These are phyloP conservation scores for Cryptococcus sp. DNA, from an alignment of 1,284 basidiomycete species.

Conservation along the genomic window DNA sequence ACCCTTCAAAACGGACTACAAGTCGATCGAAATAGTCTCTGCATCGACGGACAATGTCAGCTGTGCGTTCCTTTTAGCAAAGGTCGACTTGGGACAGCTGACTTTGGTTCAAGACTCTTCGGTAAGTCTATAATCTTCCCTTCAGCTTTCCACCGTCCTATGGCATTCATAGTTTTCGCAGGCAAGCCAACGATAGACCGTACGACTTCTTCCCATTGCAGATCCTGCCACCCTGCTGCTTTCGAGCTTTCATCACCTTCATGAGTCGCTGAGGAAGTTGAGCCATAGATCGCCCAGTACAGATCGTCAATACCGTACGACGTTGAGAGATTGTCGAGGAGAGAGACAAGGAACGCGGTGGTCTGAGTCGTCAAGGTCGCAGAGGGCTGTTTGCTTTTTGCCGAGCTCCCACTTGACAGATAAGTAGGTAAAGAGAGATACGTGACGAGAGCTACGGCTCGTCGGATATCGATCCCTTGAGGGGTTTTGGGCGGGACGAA, in stretches of 20 bases:
- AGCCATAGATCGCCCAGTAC: conserved; percentile 58
- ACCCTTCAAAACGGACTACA: conserved; percentile 40
- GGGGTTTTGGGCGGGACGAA: conserved; percentile 26
- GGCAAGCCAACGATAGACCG: conserved; percentile 32
- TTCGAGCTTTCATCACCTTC: not conserved
- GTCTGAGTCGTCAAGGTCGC: conserved; percentile 20
- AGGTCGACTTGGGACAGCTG: conserved; percentile 26
- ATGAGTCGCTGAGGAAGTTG: conserved; percentile 7
- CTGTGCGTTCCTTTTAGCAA: not conserved
- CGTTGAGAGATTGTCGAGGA: conserved; percentile 61
- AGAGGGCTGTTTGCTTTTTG: conserved; percentile 7
- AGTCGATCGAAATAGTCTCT: conserved; percentile 63
- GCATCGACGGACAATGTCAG: conserved; percentile 47
- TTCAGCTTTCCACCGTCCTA: conserved; percentile 52
- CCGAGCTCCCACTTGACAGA: conserved; percentile 20
- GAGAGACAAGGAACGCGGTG: conserved; percentile 31
- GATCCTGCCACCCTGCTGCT: conserved; percentile 15
- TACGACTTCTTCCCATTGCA: conserved; percentile 47
- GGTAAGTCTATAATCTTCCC: conserved; percentile 33
- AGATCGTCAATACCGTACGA: conserved; percentile 71
- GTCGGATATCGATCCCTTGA: not conserved
- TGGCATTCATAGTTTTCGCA: conserved; percentile 45
- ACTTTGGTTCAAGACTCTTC: conserved; percentile 27
- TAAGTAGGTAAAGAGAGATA: conserved; percentile 34
- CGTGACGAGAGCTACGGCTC: conserved; percentile 31